Base-by-base conservation (phyloP, 352 stramenopile species). In the Halophytophthora polymorphica region DNA sequence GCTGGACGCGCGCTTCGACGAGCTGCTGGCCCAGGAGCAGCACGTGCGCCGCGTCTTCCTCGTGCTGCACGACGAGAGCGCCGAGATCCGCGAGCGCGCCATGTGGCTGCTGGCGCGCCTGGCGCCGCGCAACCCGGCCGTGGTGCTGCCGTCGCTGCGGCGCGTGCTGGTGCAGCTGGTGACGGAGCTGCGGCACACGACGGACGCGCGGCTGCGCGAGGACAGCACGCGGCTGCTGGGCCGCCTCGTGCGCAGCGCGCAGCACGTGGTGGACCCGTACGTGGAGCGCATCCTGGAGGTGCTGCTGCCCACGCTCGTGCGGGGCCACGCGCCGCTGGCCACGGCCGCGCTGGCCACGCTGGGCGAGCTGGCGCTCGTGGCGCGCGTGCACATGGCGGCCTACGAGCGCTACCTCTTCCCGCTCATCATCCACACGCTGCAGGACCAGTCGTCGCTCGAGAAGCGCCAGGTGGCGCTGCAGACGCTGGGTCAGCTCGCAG, bases 401-500 rank as follows among this genome's bases (percentile, higher is more conserved):
- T 99, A 97, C 77, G 80, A 98, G 36, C 83, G 93, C 6, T 88
- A 97, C 29, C 66, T 99, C 3, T 95, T 99, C 61, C 93, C 97
- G 33, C 78, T 98, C 45, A 98, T 99, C 51, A 85, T 99, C 38
- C 76, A 97, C 50, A 98, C 93, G 37, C 77, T 99, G 36, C 89
- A 98, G 63, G 97, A 99, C 49, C 94, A 98, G 47, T 97, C 92
- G 44, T 98, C 90, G 31, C 79, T 93, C 31, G 92, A 96, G 51
- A 98, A 99, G 58, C 83, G 97, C 23, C 82, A 97, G 59, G 83
- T 98, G n/a, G 96, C 95, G 21, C 69, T 99, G n/a, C 83, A 95
- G 57, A 97, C 96, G 1, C 79, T 99, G 25, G 96, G 95, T 0
- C 94, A 98, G 50, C 85, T 99, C 37, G 90, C 82, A 13, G 93